Base-by-base conservation (phyloP, 805 yeast species). In the Komagataella phaffii region DNA sequence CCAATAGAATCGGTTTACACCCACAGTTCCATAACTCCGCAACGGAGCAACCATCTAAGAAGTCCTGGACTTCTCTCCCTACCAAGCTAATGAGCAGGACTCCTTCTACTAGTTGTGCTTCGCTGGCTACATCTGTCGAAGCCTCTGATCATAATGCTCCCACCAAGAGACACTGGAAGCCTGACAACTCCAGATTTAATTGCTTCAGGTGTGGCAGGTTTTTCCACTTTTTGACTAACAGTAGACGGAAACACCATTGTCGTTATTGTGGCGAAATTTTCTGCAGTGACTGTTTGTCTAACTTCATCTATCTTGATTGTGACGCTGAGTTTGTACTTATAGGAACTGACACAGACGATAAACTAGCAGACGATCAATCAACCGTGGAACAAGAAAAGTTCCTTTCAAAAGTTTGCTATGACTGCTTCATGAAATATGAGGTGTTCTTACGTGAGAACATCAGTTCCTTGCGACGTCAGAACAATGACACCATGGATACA, bases 161-260 rank as follows among this genome's bases (percentile, higher is more conserved):
- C 2, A 76, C 85, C 0, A 69, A 79, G 49, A 69, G 67, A 7
- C 91, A 85, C 60, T 85, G 93, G 93, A 71, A 82, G 50, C 80
- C 87, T 23, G 96, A 91, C 65, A 75, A 75, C 48, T 63, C 77
- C 18, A 78, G 85, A 44, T 64, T 71, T 49, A 72, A 76, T 49
- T 91, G 98, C 64, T 74, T 77, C 12, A 73, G 75, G 23, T 91
- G 98, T 67, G 69, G 74, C 50, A 78, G 75, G 59, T 62, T 72
- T 17, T 90, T 91, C 68, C 83, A 89, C 44, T 81, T 60, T 82
- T 58, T 84, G 81, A 70, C 96, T 77, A 63, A 77, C 90, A 58
- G 75, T 82, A 56, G 70, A 46, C 57, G 73, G 45, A 69, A 67
- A 48, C 74, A 70, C 53, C 74, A 70, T 49, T 70, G 74, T 50